A percentile compares a stretch with the other conserved stretches of the same genome.
Evolutionary conservation across 2,329 filamentous ascomycete species (phyloP).

Genomic region (Aspergillus bombycis): DNA sequence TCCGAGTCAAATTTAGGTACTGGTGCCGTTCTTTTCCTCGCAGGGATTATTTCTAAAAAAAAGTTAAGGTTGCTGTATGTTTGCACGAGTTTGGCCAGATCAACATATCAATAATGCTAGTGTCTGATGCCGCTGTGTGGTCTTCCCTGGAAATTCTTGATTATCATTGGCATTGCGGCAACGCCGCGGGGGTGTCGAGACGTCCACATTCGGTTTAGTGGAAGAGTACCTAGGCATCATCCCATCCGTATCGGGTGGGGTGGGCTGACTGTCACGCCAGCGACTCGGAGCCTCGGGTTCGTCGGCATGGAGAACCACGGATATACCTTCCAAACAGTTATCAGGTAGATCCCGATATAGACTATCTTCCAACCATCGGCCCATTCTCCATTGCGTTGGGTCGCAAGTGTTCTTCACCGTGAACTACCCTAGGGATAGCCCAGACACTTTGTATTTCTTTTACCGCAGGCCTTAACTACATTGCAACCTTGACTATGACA

Average conservation of each 20-base stretch:
- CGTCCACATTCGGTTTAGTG: conserved; percentile 18
- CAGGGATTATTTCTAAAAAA: conserved; percentile 11
- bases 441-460: not conserved
- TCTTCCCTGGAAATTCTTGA: conserved; percentile 10
- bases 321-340: not conserved
- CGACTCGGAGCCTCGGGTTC: conserved; percentile 6
- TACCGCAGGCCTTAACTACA: not conserved
- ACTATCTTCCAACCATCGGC: conserved; percentile 4
- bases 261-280: conserved; percentile 12
- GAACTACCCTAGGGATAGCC: conserved; percentile 3
- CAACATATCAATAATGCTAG: conserved; percentile 1
- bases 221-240: conserved; percentile 8
- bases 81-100: conserved; percentile 2
- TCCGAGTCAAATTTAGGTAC: not conserved
- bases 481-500: not conserved
- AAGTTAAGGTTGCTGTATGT: conserved; percentile 1
- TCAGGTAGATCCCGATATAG: conserved; percentile 4
- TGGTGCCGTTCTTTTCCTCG: not conserved
- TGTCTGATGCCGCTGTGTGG: not conserved
- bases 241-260: conserved; percentile 6
- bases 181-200: conserved; percentile 7
- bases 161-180: conserved; percentile 4
- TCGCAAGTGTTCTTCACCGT: not conserved
- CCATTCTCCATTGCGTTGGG: conserved; percentile 1
- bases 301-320: not conserved